Evolutionary conservation across 305 asterid species (phyloP), one percentile per base, ranked within the genome.

Genomic region (Solanum chacoense): DNA sequence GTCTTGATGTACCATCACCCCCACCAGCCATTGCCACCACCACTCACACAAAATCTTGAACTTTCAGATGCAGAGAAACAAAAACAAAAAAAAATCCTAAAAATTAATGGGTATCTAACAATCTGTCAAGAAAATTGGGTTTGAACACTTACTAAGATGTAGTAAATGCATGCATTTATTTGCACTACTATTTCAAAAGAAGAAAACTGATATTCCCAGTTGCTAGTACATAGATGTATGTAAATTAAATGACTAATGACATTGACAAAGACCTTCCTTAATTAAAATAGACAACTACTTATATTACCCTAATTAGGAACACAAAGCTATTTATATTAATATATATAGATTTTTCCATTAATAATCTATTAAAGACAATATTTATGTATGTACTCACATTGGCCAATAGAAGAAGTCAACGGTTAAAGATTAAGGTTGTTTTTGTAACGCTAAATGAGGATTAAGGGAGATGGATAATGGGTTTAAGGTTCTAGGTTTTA

Each of bases 1-100:
- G 85, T 67, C 96, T 93, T 29, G 94, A 83, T 81, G 87, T 83
- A 31, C 78, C n/a, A 4, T 18, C 91, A n/a, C 88, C 93, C 20
- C 87, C 89, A 63, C 38, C 91, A 45, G 85, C 85, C 89, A 87
- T 87, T 20, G 55, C 29, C 63, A 45, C 50, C 71, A 24, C 85
- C 42, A 63, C 69, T 20, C 73, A 69, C 85, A 12, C 55, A 26
- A 80, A 65, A 22, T 22, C 26, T 65, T 65, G 14, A 67, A 9
- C 80, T 32, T 80, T 80, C 86, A 45, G 59, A 24, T 79, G 72
- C 40, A 45, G 28, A 81, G 72, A 18, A 55, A 55, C 11, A 20
- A 18, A 55, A 16, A 6, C 55, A 13, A 38, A 35, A 76, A 77
- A 26, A 79, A 4, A 0, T 38, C 24, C 35, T 7, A 45, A 29